These are phyloP conservation scores for Cardamine occulta DNA, from an alignment of 345 rosid genomes.

Conservation along the genomic window DNA sequence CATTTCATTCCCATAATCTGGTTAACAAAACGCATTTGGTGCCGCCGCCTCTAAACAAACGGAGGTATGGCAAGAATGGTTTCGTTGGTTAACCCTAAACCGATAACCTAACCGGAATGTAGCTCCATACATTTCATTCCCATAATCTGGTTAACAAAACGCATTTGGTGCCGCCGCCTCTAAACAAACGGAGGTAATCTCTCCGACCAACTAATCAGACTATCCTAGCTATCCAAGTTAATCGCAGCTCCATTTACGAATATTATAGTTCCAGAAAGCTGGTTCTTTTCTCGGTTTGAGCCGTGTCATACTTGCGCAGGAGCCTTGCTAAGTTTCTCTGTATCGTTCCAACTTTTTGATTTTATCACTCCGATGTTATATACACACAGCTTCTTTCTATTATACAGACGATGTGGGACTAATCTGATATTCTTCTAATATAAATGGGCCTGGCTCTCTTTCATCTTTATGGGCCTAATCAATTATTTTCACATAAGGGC, in stretches of 20 bases:
- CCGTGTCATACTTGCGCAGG: conserved; percentile 36
- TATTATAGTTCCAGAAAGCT: neutral
- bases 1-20: too few relatives aligned
- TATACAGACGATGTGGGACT: neutral
- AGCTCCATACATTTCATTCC: neutral
- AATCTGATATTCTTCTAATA: neutral
- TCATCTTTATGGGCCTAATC: neutral
- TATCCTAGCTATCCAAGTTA: neutral
- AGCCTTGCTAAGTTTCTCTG: conserved; percentile 37
- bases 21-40: too few relatives aligned
- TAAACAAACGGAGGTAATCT: neutral
- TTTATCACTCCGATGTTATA: conserved; percentile 11
- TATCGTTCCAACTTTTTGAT: conserved; percentile 22
- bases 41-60: too few relatives aligned
- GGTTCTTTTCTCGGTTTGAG: conserved; percentile 2
- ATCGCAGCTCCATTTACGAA: too few relatives aligned
- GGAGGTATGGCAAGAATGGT: neutral
- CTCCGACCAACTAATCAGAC: conserved; percentile 1
- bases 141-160: neutral
- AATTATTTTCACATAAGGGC: neutral
- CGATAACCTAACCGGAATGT: neutral
- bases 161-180: conserved; percentile 14
- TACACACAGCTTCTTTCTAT: neutral
- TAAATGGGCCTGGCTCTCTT: neutral
- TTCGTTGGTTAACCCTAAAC: neutral